A percentile compares a stretch with the other conserved stretches of the same genome.
Evolutionary conservation across 768 basidiomycete species (phyloP).

Genomic region (Phylloporus arenicola): DNA sequence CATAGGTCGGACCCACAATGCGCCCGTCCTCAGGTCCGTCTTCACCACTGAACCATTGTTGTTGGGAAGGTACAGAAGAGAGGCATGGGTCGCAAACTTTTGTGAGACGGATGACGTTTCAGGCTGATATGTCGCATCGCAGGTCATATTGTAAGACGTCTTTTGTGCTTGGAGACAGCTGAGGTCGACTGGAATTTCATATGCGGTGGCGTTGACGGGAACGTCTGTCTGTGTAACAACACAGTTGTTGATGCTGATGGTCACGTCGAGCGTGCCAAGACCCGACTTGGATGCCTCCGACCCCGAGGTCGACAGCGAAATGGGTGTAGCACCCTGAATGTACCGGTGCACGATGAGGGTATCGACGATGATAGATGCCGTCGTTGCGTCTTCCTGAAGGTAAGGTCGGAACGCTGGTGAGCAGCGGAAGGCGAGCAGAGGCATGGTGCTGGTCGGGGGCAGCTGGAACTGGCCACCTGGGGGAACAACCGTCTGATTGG

Average conservation of each 20-base stretch:
- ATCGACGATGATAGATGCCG: conserved; percentile 33
- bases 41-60: conserved; percentile 40
- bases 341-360: conserved; percentile 33
- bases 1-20: conserved; percentile 36
- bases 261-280: conserved; percentile 21
- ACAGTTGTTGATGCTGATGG: conserved; percentile 27
- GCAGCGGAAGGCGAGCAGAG: conserved; percentile 44
- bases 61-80: conserved; percentile 39
- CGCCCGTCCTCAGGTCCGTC: conserved; percentile 43
- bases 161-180: conserved; percentile 25
- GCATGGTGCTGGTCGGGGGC: conserved; percentile 29
- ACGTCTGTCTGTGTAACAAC: conserved; percentile 25
- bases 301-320: conserved; percentile 14
- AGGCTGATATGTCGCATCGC: conserved; percentile 27
- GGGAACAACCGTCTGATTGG: conserved; percentile 35
- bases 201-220: conserved; percentile 35
- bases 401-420: conserved; percentile 44
- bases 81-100: conserved; percentile 27
- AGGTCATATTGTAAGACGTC: conserved; percentile 30
- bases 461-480: conserved; percentile 44
- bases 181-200: conserved; percentile 33
- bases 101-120: conserved; percentile 13
- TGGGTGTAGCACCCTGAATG: conserved; percentile 31
- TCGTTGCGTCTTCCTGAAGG: conserved; percentile 35
- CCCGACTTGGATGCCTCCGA: background rate